These are phyloP conservation scores for thale cress (Arabidopsis thaliana) DNA, from an alignment of 345 rosid species.

Conservation along the genomic window TAIR10.1 NC_003076.8:303001-303500, in stretches of 20 bases:
- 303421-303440: not conserved
- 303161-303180: constrained; percentile 60
- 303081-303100: not conserved
- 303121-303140: constrained; percentile 28
- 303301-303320: not conserved
- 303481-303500: not conserved
- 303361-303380: not conserved
- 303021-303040: constrained; percentile 58
- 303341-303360: not conserved
- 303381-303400: not conserved
- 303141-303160: constrained; percentile 49
- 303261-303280: not conserved
- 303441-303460: not conserved
- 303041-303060: constrained; percentile 52
- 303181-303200: constrained; percentile 54
- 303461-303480: not conserved
- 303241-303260: not conserved
- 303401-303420: not conserved
- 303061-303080: constrained; percentile 50
- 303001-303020: constrained; percentile 61
- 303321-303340: not conserved
- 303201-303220: not conserved
- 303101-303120: not conserved
- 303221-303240: not conserved
- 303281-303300: constrained; percentile 16